These are phyloP conservation scores for Lactarius evosmus DNA, from an alignment of 768 basidiomycete genomes.

Conservation along the genomic window DNA sequence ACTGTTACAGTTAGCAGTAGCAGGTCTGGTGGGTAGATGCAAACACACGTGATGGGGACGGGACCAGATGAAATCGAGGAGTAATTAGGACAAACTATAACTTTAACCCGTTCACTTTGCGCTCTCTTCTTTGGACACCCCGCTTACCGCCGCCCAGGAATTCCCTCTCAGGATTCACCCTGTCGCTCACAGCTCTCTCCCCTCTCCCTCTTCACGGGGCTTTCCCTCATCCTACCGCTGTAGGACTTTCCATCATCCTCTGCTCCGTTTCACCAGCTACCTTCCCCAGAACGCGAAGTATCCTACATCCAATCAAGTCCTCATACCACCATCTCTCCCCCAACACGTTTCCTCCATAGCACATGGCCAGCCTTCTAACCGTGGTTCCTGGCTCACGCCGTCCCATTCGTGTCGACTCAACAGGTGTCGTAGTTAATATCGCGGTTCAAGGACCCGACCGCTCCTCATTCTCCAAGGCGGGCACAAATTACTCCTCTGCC, in stretches of 20 bases:
- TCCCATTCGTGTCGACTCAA: conserved; percentile 26
- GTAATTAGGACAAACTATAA: background rate
- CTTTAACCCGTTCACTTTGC: conserved; percentile 2
- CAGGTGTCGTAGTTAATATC: conserved; percentile 24
- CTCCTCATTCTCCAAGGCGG: conserved; percentile 17
- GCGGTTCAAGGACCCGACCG: conserved; percentile 13
- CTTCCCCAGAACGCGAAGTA: conserved; percentile 4
- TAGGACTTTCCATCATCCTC: background rate
- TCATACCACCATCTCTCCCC: background rate
- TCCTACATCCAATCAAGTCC: background rate
- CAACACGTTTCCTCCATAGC: conserved; percentile 1
- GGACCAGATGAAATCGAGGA: background rate
- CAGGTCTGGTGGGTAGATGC: background rate
- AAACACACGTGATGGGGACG: conserved; percentile 20
- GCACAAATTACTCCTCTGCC: conserved; percentile 14
- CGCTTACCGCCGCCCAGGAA: background rate
- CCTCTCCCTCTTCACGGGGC: conserved; percentile 7
- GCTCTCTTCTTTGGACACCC: background rate
- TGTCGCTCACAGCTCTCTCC: conserved; percentile 1
- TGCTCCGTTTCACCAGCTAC: background rate
- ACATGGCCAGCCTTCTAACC: conserved; percentile 22
- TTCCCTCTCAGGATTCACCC: background rate
- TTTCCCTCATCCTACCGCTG: background rate
- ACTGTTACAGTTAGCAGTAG: background rate
- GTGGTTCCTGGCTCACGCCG: conserved; percentile 28